phyloP scores from a whole-genome alignment of 106 monocot genomes.

The Cymbidium sinense region DNA sequence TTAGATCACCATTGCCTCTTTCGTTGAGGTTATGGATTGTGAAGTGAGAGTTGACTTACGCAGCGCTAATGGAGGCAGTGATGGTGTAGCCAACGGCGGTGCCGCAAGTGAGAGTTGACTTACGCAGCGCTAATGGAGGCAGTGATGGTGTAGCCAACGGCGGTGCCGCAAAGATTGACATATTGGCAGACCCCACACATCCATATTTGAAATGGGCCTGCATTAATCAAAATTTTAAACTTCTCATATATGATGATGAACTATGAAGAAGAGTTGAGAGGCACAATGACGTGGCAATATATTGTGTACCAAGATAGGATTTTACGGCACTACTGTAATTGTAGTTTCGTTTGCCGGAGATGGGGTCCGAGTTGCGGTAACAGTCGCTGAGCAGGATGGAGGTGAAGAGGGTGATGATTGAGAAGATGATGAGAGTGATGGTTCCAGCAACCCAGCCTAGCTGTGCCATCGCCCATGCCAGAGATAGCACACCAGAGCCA shows the following conservation, averaged over 20 bases:
- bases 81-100: conserved; percentile 54
- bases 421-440: conserved; percentile 26
- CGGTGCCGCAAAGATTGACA: conserved; percentile 38
- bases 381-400: conserved; percentile 48
- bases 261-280: no score
- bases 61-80: conserved; percentile 46
- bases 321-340: conserved; percentile 42
- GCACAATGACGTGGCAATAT: background rate
- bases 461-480: conserved; percentile 49
- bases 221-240: background rate
- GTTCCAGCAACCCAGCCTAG: conserved; percentile 49
- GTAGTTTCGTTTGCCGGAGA: conserved; percentile 30
- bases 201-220: conserved; percentile 3
- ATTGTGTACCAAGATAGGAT: conserved; percentile 21
- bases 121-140: conserved; percentile 53
- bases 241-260: no score
- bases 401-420: conserved; percentile 44
- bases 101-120: conserved; percentile 31
- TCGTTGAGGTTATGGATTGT: background rate
- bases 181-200: conserved; percentile 34
- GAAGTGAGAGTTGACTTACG: conserved; percentile 25
- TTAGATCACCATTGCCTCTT: background rate
- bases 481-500: conserved; percentile 54
- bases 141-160: conserved; percentile 64
- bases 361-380: conserved; percentile 33